Percentiles rank a stretch among this genome's conserved stretches.
Conservation (phyloP, 495 filamentous ascomycete genomes). For the Aspergillus sparsus region DNA sequence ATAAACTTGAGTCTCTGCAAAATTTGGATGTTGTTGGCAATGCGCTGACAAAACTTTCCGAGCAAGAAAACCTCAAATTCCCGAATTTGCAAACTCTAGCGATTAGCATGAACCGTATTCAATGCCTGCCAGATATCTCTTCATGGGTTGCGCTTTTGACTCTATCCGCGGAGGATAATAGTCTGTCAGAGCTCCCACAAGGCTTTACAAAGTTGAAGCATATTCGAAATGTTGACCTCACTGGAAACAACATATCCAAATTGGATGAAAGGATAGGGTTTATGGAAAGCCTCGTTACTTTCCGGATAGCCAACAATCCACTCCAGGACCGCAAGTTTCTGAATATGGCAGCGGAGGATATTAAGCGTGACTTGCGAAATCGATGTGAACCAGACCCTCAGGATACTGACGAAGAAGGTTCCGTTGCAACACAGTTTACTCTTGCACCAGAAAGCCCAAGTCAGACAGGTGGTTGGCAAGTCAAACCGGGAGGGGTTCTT, state of each 20-base stretch:
- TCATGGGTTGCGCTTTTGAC: slow-evolving; percentile 71
- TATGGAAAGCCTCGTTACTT: slow-evolving; percentile 73
- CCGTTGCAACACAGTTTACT: slow-evolving; percentile 49
- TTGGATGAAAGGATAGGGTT: slow-evolving; percentile 75
- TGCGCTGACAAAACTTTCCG: slow-evolving; percentile 59
- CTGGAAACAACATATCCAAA: slow-evolving; percentile 74
- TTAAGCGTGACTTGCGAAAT: slow-evolving; percentile 74
- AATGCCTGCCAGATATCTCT: slow-evolving; percentile 65
- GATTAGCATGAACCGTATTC: slow-evolving; percentile 75
- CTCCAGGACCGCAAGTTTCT: slow-evolving; percentile 82
- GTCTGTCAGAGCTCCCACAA: slow-evolving; percentile 67
- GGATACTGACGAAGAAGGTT: slow-evolving; percentile 46
- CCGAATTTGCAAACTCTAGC: slow-evolving; percentile 74
- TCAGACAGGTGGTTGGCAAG: slow-evolving; percentile 52
- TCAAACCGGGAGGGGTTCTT: slow-evolving; percentile 70
- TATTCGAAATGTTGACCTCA: slow-evolving; percentile 75
- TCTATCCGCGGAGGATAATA: slow-evolving; percentile 78
- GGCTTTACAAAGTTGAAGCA: slow-evolving; percentile 68
- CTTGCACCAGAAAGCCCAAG: slow-evolving; percentile 44
- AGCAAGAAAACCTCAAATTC: slow-evolving; percentile 53
- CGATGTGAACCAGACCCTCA: slow-evolving; percentile 62
- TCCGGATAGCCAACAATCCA: slow-evolving; percentile 83
- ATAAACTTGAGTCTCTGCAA: slow-evolving; percentile 62
- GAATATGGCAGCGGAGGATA: slow-evolving; percentile 72
- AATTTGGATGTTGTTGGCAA: slow-evolving; percentile 77